phyloP scores from a whole-genome alignment of 2,329 filamentous ascomycete genomes.

The Exophiala viscosa region DNA sequence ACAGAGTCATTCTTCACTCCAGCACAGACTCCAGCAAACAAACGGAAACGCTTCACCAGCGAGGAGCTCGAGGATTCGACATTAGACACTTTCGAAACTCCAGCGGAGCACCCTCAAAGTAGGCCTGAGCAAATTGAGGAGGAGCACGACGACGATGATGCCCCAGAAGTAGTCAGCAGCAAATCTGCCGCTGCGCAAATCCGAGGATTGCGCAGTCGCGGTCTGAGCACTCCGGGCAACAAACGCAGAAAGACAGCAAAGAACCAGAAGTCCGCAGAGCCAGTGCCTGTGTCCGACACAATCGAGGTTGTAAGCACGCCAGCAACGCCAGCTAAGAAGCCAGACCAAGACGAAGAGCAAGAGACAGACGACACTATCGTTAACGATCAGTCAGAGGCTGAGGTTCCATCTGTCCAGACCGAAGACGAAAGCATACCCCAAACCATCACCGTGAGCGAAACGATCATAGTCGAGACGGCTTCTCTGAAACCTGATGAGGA shows the following conservation, averaged over 20 bases:
- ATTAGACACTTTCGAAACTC: conserved; percentile 2
- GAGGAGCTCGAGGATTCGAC: conserved; percentile 9
- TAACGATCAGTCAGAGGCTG: too few relatives aligned
- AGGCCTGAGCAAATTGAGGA: conserved; percentile 5
- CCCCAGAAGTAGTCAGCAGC: conserved; percentile 18
- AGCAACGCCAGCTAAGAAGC: background rate
- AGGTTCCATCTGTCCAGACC: too few relatives aligned
- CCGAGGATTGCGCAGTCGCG: background rate
- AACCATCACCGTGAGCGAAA: too few relatives aligned
- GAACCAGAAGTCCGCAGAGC: background rate
- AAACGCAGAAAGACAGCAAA: conserved; percentile 1
- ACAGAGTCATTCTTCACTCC: background rate
- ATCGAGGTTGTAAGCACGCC: background rate
- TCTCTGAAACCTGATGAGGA: too few relatives aligned
- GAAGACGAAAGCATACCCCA: too few relatives aligned
- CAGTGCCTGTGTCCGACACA: background rate
- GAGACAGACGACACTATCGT: too few relatives aligned
- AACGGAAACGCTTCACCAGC: conserved; percentile 18
- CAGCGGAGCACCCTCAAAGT: conserved; percentile 1
- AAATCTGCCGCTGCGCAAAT: conserved; percentile 4
- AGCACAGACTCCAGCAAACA: conserved; percentile 2
- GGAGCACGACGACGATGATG: conserved; percentile 10
- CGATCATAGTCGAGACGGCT: too few relatives aligned
- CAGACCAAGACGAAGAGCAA: too few relatives aligned
- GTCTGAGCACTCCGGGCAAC: background rate